A percentile compares a stretch with the other conserved stretches of the same genome.
Conservation (phyloP, 331 rosid genomes). For the Malus hybrid region DNA sequence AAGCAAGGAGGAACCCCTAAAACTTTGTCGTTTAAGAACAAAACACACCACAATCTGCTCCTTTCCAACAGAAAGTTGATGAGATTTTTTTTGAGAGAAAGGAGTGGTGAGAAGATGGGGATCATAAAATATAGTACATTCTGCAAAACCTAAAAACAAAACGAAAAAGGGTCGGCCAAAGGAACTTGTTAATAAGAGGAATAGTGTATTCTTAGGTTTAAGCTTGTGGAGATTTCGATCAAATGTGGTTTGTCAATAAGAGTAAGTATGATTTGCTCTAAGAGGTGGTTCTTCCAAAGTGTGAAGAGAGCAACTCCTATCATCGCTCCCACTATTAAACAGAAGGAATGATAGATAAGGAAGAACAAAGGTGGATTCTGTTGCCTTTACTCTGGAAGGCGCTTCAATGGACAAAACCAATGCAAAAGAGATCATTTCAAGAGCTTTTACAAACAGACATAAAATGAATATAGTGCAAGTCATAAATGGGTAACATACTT, state of each 20-base stretch:
- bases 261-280: not conserved
- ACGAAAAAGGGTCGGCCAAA: not conserved
- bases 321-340: not conserved
- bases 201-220: not conserved
- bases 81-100: not conserved
- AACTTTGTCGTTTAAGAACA: not conserved
- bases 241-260: not conserved
- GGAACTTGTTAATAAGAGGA: not conserved
- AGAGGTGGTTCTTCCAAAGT: not conserved
- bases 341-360: not conserved
- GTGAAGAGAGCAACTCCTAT: not conserved
- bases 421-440: not conserved
- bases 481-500: conserved; percentile 41
- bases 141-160: not conserved
- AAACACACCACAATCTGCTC: too few species aligned
- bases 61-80: not conserved
- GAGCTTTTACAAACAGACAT: not conserved
- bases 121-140: not conserved
- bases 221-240: not conserved
- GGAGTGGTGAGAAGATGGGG: not conserved
- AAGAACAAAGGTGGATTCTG: not conserved
- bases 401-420: not conserved
- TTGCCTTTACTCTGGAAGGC: not conserved
- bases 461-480: not conserved
- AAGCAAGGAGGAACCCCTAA: not conserved